Evolutionary conservation across 2,329 filamentous ascomycete genomes (phyloP).

Genomic region (Pseudomassariella vexata): DNA sequence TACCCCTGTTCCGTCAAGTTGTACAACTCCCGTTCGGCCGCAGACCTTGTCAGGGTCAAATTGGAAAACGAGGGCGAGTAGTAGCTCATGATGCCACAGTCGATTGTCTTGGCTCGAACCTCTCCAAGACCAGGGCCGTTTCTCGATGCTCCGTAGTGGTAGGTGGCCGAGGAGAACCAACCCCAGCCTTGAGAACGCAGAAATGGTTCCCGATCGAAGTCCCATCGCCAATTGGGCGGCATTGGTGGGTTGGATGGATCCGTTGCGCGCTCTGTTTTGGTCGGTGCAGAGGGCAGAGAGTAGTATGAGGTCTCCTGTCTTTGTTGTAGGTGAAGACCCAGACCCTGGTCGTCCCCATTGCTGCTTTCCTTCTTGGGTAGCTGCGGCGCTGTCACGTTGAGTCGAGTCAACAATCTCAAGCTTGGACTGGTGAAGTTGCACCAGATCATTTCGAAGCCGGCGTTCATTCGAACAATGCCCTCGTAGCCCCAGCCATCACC

Average conservation of each 20-base stretch:
- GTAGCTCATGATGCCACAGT: slow-evolving; percentile 38
- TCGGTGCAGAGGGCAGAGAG: slow-evolving; percentile 29
- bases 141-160: slow-evolving; percentile 34
- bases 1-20: slow-evolving; percentile 35
- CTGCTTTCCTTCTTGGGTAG: slow-evolving; percentile 13
- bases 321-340: too few species aligned
- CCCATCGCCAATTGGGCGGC: slow-evolving; percentile 30
- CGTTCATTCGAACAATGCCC: slow-evolving; percentile 44
- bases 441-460: slow-evolving; percentile 47
- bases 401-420: slow-evolving; percentile 32
- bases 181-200: slow-evolving; percentile 31
- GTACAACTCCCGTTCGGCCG: slow-evolving; percentile 26
- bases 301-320: slow-evolving; percentile 23
- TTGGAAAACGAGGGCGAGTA: slow-evolving; percentile 31
- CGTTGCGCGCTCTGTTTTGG: slow-evolving; percentile 26
- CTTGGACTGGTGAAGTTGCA: slow-evolving; percentile 41
- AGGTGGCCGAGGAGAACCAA: slow-evolving; percentile 38
- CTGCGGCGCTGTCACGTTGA: slow-evolving; percentile 41
- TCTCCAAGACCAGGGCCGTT: slow-evolving; percentile 34
- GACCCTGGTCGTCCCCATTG: neutral
- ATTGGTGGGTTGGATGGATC: slow-evolving; percentile 26
- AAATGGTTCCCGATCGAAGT: slow-evolving; percentile 30
- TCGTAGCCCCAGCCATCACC: slow-evolving; percentile 42
- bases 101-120: slow-evolving; percentile 29
- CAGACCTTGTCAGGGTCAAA: slow-evolving; percentile 22